Evolutionary conservation across 345 rosid species (phyloP), one percentile per base, ranked within the genome.

Genomic region (Eucalyptus erythrocorys): DNA sequence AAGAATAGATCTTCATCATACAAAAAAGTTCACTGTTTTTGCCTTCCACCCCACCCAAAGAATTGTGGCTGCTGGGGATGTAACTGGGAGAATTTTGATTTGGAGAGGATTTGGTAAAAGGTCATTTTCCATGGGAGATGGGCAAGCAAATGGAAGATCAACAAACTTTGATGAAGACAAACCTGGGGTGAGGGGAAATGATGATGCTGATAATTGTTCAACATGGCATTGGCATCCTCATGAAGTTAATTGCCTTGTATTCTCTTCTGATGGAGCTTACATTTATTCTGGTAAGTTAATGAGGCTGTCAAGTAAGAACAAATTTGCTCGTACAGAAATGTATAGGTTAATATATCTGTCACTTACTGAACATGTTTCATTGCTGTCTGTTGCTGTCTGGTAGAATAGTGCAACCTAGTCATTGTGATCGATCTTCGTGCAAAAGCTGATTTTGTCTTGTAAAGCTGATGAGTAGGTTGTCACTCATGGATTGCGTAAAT

Each of bases 171-270:
- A 93, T 85, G 98, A 94, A 90, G 98, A 96, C 86, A 97, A 92
- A 61, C 96, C 99, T 87, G 99, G 98, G n/a, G 99, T 98, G 87
- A 93, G 99, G 91, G 96, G 91, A 87, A 92, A 92, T 88, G 99
- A 97, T 95, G 99, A 97, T 93, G 97, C 99, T 88, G 99, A 96
- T 87, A 94, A 96, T n/a, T 97, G 99, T 85, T 91, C 98, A 87
- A 95, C 98, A 85, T 96, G 98, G 99, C 98, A 95, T 89, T 95
- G 98, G 98, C 99, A 98, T 89, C 93, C 98, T 55, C 88, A 95
- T 90, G 93, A 90, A 92, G 95, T 98, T 21, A 95, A 92, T 86
- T 91, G 91, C 55, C 96, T 98, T 87, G 91, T 89, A 84, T 97
- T 98, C 93, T 98, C 99, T 91, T 94, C 97, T 8, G 99, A 98